Conservation (phyloP, 2,329 filamentous ascomycete genomes). For the Lachnellula willkommii region DNA sequence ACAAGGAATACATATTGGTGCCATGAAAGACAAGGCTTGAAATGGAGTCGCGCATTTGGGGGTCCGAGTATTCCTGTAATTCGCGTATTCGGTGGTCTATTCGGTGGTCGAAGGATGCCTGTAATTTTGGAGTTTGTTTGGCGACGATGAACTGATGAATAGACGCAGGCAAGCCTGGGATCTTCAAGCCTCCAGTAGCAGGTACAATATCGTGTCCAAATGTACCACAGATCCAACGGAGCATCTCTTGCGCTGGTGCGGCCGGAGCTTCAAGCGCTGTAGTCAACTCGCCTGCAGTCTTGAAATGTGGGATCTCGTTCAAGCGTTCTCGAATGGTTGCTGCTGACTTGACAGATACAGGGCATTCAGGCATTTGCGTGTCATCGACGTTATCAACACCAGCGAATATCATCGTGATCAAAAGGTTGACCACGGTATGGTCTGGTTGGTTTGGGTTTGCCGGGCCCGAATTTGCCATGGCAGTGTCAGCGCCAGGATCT, state of each 20-base stretch:
- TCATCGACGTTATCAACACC: background rate
- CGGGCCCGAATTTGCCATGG: background rate
- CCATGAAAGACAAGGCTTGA: background rate
- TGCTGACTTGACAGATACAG: background rate
- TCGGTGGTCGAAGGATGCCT: background rate
- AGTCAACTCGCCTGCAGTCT: background rate
- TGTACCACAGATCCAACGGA: background rate
- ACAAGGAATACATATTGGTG: background rate
- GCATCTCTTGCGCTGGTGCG: background rate
- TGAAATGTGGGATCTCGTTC: background rate
- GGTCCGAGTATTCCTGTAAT: too few species aligned
- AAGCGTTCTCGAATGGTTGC: background rate
- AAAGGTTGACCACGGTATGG: background rate
- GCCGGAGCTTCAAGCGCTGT: background rate
- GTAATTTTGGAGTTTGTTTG: background rate
- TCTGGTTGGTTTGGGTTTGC: background rate
- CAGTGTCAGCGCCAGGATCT: background rate
- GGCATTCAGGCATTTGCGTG: background rate
- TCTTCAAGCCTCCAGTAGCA: background rate
- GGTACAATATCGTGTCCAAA: background rate
- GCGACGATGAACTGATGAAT: background rate
- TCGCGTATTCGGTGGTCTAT: too few species aligned
- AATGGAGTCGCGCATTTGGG: background rate
- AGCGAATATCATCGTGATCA: background rate
- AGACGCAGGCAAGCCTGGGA: background rate